Evolutionary conservation across 1,284 basidiomycete genomes (phyloP), one percentile per base, ranked within the genome.

Genomic region (Schizophyllum commune): DNA sequence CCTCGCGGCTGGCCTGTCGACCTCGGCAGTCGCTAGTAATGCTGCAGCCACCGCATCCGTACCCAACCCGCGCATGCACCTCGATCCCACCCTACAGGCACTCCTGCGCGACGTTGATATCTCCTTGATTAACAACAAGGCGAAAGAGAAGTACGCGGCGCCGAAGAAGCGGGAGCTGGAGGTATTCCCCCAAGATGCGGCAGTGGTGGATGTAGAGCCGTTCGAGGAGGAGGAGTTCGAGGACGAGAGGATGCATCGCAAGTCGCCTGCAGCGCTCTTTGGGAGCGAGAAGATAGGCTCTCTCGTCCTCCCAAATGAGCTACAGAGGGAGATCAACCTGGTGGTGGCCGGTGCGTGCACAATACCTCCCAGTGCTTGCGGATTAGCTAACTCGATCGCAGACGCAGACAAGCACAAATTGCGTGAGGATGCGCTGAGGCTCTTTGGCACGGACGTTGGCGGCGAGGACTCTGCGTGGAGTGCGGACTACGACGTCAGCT

Each of bases 201-300:
- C 69, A 17, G 67, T 70, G 21, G 68, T 72, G n/a, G 70, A 69
- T 20, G 69, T 67, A 21, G 71, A 74, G 59, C 77, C 79, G 56
- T 70, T 71, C 19, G 72, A 73, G 5, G 70, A 73, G 19, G 72
- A 74, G 34, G 68, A 66, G 13, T 70, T 65, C 22, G 72, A 76
- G 53, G 76, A 81, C 55, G 75, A 57, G 22, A 60, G 70, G 32
- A 32, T 61, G 20, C 59, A 64, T 5, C 73, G 89, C 61, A 89
- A 90, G 68, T 92, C 91, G 21, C 91, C 92, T 58, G 92, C 92
- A 32, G 90, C 92, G 20, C 73, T 79, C 13, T 89, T 92, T 71
- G 93, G 92, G 17, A 89, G 88, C 65, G 81, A 85, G 64, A 73
- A 79, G 32, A 79, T 92, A 58, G 89, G 91, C 7, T 75, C 84